Conservation (phyloP, 2,329 filamentous ascomycete species). For the Stagonosporopsis tanaceti region DNA sequence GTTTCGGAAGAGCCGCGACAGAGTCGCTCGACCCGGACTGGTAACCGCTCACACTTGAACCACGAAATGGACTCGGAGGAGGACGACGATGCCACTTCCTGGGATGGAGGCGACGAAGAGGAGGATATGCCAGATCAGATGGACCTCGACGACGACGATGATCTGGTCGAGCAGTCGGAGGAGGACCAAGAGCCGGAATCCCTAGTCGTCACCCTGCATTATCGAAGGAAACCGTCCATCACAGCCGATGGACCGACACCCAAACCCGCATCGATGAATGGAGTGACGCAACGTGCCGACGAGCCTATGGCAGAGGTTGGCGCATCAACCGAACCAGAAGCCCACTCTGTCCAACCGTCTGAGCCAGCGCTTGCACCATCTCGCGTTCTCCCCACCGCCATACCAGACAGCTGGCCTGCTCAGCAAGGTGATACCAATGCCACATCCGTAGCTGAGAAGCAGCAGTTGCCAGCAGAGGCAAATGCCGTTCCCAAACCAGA, state of each 20-base stretch:
- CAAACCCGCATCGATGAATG: not conserved
- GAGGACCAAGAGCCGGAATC: slow-evolving; percentile 55
- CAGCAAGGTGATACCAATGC: not conserved
- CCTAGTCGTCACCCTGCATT: slow-evolving; percentile 75
- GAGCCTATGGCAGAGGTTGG: not conserved
- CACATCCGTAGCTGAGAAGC: slow-evolving; percentile 8
- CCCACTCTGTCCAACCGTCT: not conserved
- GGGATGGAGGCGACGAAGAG: slow-evolving; percentile 75
- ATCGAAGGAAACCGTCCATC: slow-evolving; percentile 28
- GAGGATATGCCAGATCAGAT: slow-evolving; percentile 65
- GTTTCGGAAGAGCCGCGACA: slow-evolving; percentile 57
- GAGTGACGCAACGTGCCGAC: not conserved
- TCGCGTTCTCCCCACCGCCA: not conserved
- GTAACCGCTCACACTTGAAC: slow-evolving; percentile 29
- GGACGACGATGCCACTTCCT: slow-evolving; percentile 69
- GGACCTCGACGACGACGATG: slow-evolving; percentile 65
- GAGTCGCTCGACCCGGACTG: slow-evolving; percentile 54
- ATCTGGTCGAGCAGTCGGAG: slow-evolving; percentile 49
- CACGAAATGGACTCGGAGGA: slow-evolving; percentile 66
- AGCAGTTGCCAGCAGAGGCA: slow-evolving; percentile 14
- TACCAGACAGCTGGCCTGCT: slow-evolving; percentile 19
- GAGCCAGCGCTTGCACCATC: slow-evolving; percentile 9
- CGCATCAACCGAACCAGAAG: slow-evolving; percentile 1
- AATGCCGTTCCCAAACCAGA: slow-evolving; percentile 21
- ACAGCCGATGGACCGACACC: not conserved